phyloP scores from a whole-genome alignment of 495 filamentous ascomycete genomes.

The Penicillium chermesinum region DNA sequence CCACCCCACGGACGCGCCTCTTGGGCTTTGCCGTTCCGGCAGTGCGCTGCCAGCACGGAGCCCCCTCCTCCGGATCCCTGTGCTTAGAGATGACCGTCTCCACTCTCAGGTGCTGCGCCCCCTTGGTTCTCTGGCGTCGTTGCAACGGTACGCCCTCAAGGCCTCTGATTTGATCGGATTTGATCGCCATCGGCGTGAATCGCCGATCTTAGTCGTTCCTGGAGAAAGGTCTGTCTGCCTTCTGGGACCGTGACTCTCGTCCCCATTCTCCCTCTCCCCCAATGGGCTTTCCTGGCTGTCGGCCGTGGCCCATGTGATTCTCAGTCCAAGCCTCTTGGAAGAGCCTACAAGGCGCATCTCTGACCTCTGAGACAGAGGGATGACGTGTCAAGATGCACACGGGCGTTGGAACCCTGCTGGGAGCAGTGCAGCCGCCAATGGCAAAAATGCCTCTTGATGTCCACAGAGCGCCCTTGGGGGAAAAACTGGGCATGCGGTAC shows the following conservation, averaged over 20 bases:
- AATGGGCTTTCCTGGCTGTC: background rate
- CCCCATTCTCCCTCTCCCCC: background rate
- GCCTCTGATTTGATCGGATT: background rate
- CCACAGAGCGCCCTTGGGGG: background rate
- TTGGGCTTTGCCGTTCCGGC: background rate
- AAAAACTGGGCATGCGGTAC: background rate
- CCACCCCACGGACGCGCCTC: background rate
- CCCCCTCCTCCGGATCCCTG: background rate
- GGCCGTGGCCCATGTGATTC: background rate
- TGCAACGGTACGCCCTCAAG: background rate
- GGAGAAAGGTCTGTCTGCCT: background rate
- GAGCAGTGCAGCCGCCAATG: background rate
- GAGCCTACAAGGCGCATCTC: background rate
- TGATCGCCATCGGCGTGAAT: background rate
- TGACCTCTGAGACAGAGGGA: background rate
- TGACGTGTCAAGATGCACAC: background rate
- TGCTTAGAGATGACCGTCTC: background rate
- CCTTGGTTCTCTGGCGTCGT: background rate
- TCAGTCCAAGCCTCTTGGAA: background rate
- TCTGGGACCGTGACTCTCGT: background rate
- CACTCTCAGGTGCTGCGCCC: background rate
- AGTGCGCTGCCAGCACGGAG: background rate
- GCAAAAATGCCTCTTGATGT: background rate
- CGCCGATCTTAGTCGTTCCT: background rate
- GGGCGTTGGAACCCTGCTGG: background rate